phyloP scores from a whole-genome alignment of 441 rosid species.

The Biscutella auriculata region DNA sequence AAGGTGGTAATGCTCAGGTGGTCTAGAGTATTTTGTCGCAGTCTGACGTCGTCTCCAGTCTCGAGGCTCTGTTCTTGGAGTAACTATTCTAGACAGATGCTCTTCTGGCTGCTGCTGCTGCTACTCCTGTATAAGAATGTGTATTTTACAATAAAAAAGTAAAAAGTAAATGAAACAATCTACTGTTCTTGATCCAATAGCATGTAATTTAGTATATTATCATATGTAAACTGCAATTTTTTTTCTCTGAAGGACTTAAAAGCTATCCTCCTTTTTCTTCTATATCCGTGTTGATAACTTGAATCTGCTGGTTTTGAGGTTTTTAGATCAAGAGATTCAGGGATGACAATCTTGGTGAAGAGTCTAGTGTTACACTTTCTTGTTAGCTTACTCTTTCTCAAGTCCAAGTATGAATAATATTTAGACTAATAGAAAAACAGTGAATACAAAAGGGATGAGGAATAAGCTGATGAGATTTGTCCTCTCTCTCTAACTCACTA shows the following conservation, averaged over 20 bases:
- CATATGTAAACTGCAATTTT: conserved; percentile 4
- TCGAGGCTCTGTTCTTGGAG: not conserved
- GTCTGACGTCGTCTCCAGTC: conserved; percentile 4
- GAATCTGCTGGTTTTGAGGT: not conserved
- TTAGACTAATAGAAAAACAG: too few relatives aligned
- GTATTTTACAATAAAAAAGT: conserved; percentile 19
- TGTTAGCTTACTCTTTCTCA: too few relatives aligned
- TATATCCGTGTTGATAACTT: not conserved
- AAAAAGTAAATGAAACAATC: not conserved
- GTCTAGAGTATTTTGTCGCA: conserved; percentile 8
- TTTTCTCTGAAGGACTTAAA: not conserved
- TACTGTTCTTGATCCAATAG: conserved; percentile 10
- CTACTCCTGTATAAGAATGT: conserved; percentile 18
- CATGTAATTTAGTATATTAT: conserved; percentile 8
- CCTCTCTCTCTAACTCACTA: too few relatives aligned
- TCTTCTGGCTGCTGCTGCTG: conserved; percentile 6
- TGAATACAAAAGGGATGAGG: too few relatives aligned
- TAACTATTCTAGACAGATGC: conserved; percentile 2
- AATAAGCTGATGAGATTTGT: too few relatives aligned
- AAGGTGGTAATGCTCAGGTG: conserved; percentile 14
- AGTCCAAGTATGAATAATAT: too few relatives aligned
- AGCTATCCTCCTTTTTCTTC: not conserved
- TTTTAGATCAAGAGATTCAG: not conserved
- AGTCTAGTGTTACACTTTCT: too few relatives aligned
- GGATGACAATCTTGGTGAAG: not conserved